Base-by-base conservation (phyloP, 1,139 yeast species). In the Pichia sp. region DNA sequence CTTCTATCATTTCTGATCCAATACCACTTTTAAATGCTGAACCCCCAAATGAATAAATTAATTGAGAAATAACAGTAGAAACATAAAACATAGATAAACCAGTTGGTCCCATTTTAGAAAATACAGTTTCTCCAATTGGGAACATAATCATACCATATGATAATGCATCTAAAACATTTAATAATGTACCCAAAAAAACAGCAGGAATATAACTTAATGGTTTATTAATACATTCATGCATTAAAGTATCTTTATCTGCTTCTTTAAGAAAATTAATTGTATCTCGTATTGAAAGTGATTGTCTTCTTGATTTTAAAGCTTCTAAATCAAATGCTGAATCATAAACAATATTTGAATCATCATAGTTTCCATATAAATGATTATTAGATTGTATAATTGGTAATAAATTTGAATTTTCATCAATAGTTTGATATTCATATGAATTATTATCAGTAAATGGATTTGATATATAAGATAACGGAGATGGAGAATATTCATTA, bases 1-100 rank as follows among this genome's bases (percentile, higher is more conserved):
- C 90, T 64, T 92, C 98, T 54, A 92, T 92, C 98, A 92, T 92
- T 66, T 92, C 98, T 4, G 96, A 86, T 0, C 98, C 98, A 41
- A 90, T 82, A 9, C 96, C 96, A 8, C 92, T 76, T 51, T 78
- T 80, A 66, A 92, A 92, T 4, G 87, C 84, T 11, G 96, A 86
- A 2, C 95, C 95, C 22, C 98, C 98, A 28, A 85, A 65, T 0
- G 97, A 89, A 60, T 78, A 90, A 4, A 87, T 85, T 53, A 89
- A 67, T 60, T 92, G 98, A 0, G 96, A 85, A 1, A 90, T 76
- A 26, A 92, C 76, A 42, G 96, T 86, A 7, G 96, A 86, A 38
- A 92, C 76, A 64, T 92, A 92, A 62, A 92, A 92, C 95, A 92
- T 87, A 3, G 97, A 85, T 35, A 92, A 65, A 0, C 98, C 98